phyloP scores from a whole-genome alignment of 1,284 basidiomycete genomes.

The Cryptococcus floricola region DNA sequence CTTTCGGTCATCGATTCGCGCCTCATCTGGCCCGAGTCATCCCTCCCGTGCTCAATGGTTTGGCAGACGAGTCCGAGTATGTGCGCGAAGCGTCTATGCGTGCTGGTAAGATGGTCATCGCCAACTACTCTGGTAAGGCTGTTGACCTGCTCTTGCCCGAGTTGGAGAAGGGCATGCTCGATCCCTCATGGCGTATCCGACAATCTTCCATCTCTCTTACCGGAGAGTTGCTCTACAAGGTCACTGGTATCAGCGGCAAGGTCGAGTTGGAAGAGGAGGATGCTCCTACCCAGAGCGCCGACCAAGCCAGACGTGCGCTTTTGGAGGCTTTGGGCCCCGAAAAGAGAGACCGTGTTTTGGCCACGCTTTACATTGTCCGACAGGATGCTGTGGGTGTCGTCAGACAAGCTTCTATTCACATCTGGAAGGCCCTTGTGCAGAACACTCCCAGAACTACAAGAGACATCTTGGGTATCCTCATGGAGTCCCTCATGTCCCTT shows the following conservation, averaged over 20 bases:
- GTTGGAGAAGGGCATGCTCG: constrained; percentile 92
- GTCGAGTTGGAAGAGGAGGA: constrained; percentile 79
- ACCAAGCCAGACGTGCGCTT: constrained; percentile 78
- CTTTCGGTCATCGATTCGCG: constrained; percentile 90
- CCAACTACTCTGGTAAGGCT: constrained; percentile 87
- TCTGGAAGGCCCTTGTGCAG: constrained; percentile 97
- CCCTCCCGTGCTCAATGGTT: constrained; percentile 82
- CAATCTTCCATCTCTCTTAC: constrained; percentile 93
- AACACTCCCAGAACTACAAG: constrained; percentile 66
- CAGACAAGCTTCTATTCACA: constrained; percentile 86
- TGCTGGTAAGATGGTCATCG: constrained; percentile 97
- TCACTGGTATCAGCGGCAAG: constrained; percentile 96
- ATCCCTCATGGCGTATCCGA: constrained; percentile 89
- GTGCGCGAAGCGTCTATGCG: constrained; percentile 96
- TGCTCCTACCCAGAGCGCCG: constrained; percentile 60
- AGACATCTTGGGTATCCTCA: constrained; percentile 84
- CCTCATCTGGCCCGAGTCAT: constrained; percentile 95
- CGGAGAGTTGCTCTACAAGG: constrained; percentile 93
- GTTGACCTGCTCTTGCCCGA: constrained; percentile 93
- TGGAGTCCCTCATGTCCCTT: constrained; percentile 68
- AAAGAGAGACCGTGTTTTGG: constrained; percentile 82
- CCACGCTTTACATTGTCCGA: constrained; percentile 86
- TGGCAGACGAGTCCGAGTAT: constrained; percentile 91
- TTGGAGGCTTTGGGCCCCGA: constrained; percentile 84
- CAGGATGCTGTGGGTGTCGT: constrained; percentile 91